Evolutionary conservation across 805 yeast genomes (phyloP), one percentile per base, ranked within the genome.

Genomic region (Saccharomyces mikatae): DNA sequence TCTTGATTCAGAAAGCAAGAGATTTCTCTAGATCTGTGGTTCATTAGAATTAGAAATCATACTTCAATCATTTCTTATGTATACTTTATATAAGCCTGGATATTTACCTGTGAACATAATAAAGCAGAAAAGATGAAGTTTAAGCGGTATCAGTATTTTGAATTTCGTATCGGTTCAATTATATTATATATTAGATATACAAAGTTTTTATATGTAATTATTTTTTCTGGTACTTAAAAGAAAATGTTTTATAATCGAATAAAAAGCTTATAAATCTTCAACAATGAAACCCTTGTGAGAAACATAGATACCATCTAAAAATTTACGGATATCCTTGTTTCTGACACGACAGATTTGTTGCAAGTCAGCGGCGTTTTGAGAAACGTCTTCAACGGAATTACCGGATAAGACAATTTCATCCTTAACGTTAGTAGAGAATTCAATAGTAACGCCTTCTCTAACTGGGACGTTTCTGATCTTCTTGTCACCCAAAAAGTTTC

Each of bases 261-360:
- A 30, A 21, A 48, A 28, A 29, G 41, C 50, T 68, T 72, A 74
- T 28, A 66, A 68, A 49, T 85, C 91, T 75, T 84, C 88, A 63
- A 78, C 87, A 74, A 92, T 81, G 76, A 80, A 80, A 73, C 96
- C 96, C 80, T 87, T 87, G 81, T 87, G 95, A 67, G 97, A 91
- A 71, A 92, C 99, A 79, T 92, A 92, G 81, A 92, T 91, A 90
- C 99, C 99, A 79, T 95, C 99, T 84, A 94, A 87, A 86, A 92
- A 92, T 85, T 92, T 92, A 82, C 99, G 89, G 91, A 94, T 92
- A 94, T 92, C 99, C 92, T 94, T 94, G 94, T 92, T 92, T 84
- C 96, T 88, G 75, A 90, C 98, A 78, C 95, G 85, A 84, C 97
- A 90, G 78, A 83, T 83, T 82, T 92, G 98, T 80, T 92, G 97